Percentiles rank a stretch among this genome's conserved stretches.
phyloP scores from a whole-genome alignment of 1,139 yeast species.

The Yamadazyma dushanensis region DNA sequence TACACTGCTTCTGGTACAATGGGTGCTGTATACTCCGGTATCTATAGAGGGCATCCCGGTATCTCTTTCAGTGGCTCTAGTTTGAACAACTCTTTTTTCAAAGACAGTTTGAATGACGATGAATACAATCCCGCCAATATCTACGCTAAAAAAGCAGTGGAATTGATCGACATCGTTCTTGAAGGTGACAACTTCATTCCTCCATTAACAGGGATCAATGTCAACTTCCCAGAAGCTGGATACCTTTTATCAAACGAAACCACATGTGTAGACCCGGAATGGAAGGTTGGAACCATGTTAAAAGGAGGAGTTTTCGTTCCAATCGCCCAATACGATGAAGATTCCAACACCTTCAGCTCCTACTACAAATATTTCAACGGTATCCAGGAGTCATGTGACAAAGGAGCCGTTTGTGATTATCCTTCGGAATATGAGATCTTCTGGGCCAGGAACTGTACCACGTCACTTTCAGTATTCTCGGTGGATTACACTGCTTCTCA shows the following conservation, averaged over 20 bases:
- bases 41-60: constrained; percentile 44
- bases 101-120: constrained; percentile 34
- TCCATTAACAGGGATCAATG: constrained; percentile 44
- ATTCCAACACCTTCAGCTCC: constrained; percentile 9
- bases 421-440: constrained; percentile 32
- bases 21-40: constrained; percentile 41
- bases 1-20: constrained; percentile 46
- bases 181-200: constrained; percentile 37
- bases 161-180: constrained; percentile 40
- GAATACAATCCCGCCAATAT: constrained; percentile 37
- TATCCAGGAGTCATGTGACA: constrained; percentile 21
- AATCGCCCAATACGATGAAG: constrained; percentile 26
- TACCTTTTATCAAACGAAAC: constrained; percentile 24
- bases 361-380: constrained; percentile 11
- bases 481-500: constrained; percentile 36
- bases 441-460: constrained; percentile 28
- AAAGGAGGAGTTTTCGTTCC: constrained; percentile 35
- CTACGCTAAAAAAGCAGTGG: constrained; percentile 38
- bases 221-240: constrained; percentile 49
- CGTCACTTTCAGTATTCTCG: constrained; percentile 39
- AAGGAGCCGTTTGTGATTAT: constrained; percentile 32
- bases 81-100: constrained; percentile 42
- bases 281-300: constrained; percentile 38
- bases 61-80: constrained; percentile 27
- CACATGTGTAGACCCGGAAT: constrained; percentile 38